Base-by-base conservation (phyloP, 1,139 yeast genomes). In the Taphrina wiesneri region DNA sequence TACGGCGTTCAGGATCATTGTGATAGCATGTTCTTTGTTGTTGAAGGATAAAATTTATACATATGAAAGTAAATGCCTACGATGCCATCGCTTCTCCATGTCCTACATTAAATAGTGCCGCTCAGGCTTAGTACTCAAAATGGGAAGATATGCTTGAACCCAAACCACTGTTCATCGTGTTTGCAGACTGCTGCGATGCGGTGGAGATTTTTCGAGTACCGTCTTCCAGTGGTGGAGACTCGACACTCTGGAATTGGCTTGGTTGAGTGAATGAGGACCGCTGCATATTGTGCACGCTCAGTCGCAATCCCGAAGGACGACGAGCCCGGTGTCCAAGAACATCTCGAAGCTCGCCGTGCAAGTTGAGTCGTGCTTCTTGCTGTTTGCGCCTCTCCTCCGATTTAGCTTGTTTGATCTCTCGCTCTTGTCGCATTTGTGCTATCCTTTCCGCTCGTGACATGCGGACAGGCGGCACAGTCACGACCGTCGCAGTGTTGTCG, bases 371-470 rank as follows among this genome's bases (percentile, higher is more conserved):
- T 17, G 62, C 45, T 26, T 45, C 32, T 28, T 32, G 47, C 54
- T 43, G 47, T 26, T 26, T 26, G 11, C 52, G 26, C 1, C 65
- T 53, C 43, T 39, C 57, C n/a, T 56, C 65, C 23, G 65, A 45
- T 19, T 36, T 56, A n/a, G 60, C 61, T 23, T 62, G 65, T 30
- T 53, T 54, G 23, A 21, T 25, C 2, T 41, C 65, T 19, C 65
- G 56, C 46, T 62, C 65, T 21, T 28, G 47, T 5, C 65, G 45
- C 65, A 62, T 62, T 15, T 30, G 45, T 6, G 65, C 65, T 19
- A 62, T 62, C 28, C 57, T 34, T 34, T 43, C 34, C 15, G 57
- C 57, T 2, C 64, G 64, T 5, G 59, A n/a, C 59, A 54, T n/a
- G 2, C 47, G 32, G 9, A 21, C 13, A 1, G 5, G 15, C 13